Conservation (phyloP, 176 grass and related monocot genomes). For the Oryza glumipatula region DNA sequence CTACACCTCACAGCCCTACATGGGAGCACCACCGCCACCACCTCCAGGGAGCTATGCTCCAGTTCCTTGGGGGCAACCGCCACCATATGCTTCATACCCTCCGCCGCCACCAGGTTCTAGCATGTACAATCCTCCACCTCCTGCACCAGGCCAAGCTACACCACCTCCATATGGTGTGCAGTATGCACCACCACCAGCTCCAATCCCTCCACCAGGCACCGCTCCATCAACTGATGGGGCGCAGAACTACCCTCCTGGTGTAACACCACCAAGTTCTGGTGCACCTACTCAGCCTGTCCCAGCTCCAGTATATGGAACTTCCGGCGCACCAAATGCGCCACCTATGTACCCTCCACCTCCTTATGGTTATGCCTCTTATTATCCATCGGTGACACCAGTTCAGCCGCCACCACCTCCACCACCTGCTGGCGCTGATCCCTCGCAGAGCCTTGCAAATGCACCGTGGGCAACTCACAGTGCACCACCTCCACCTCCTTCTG, state of each 20-base stretch:
- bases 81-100: slow-evolving; percentile 72
- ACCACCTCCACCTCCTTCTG: slow-evolving; percentile 40
- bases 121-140: slow-evolving; percentile 57
- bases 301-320: slow-evolving; percentile 57
- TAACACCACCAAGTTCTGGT: slow-evolving; percentile 53
- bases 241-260: slow-evolving; percentile 65
- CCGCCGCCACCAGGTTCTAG: slow-evolving; percentile 71
- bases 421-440: slow-evolving; percentile 61
- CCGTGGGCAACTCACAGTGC: slow-evolving; percentile 70
- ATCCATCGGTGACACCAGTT: slow-evolving; percentile 49
- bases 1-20: slow-evolving; percentile 75
- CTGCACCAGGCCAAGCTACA: slow-evolving; percentile 54
- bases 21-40: slow-evolving; percentile 64
- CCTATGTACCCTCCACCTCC: slow-evolving; percentile 56
- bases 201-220: slow-evolving; percentile 68
- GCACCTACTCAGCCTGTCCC: slow-evolving; percentile 55
- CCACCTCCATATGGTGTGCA: slow-evolving; percentile 61
- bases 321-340: slow-evolving; percentile 46
- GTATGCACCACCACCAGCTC: slow-evolving; percentile 61
- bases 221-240: slow-evolving; percentile 49
- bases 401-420: slow-evolving; percentile 59
- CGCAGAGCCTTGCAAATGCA: slow-evolving; percentile 74
- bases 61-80: slow-evolving; percentile 75
- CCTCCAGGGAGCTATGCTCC: slow-evolving; percentile 84
- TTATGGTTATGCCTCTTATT: slow-evolving; percentile 81